Conservation (phyloP, 305 asterid species). For the Solanum hybrid region DNA sequence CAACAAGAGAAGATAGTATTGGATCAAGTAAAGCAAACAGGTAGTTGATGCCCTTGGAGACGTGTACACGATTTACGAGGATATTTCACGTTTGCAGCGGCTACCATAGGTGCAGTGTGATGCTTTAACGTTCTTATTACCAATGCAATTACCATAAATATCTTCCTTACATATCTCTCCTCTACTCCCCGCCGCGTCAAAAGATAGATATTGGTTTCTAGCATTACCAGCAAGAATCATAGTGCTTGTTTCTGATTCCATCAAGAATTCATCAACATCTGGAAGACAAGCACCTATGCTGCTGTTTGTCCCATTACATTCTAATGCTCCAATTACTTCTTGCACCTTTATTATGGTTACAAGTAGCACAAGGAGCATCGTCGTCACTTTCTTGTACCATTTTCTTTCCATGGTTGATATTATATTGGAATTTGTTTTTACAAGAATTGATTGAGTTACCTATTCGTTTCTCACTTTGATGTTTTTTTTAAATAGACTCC, state of each 20-base stretch:
- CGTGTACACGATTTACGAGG: not conserved
- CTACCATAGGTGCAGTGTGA: fast-evolving
- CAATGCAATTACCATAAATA: not conserved
- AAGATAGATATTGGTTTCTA: not conserved
- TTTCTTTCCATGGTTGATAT: not conserved
- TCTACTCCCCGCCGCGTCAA: fast-evolving
- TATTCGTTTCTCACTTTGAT: not conserved
- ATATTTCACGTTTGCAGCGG: not conserved
- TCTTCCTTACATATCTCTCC: fast-evolving
- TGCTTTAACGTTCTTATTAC: not conserved
- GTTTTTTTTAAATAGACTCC: not conserved
- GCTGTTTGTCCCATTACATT: not conserved
- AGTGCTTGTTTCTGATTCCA: conserved; percentile 25
- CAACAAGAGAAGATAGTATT: not conserved
- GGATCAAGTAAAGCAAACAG: not conserved
- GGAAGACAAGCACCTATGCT: conserved; percentile 6
- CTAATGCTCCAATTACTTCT: not conserved
- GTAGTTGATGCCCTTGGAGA: not conserved
- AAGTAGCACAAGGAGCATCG: not conserved
- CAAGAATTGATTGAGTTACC: not conserved
- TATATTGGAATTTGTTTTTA: not conserved
- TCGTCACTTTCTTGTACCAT: not conserved
- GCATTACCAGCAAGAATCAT: conserved; percentile 3
- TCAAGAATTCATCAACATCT: conserved; percentile 15
- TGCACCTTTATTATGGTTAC: not conserved